Conservation (phyloP, 306 rosid species). For the Arachis stenosperma region DNA sequence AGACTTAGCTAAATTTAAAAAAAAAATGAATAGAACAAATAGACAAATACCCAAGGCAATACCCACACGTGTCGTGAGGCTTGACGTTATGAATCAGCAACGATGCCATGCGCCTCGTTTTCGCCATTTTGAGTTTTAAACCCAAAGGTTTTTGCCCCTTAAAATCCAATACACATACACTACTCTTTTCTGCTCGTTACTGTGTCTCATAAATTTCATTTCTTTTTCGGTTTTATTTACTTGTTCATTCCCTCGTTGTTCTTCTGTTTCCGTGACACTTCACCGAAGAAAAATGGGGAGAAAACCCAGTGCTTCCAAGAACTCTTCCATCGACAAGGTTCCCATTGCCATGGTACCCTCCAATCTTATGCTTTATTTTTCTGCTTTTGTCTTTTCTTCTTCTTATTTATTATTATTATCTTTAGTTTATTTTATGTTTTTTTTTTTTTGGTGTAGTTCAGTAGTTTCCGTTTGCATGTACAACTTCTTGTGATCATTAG, state of each 20-base stretch:
- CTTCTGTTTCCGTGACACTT: not conserved
- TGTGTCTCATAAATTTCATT: not conserved
- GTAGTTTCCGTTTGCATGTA: not conserved
- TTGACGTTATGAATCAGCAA: not conserved
- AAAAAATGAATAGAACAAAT: too few species aligned
- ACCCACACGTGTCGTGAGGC: not conserved
- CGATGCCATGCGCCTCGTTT: not conserved
- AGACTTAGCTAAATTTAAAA: too few species aligned
- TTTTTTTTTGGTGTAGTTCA: not conserved
- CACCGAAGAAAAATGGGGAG: constrained; percentile 42
- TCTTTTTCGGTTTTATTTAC: not conserved
- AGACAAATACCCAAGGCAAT: not conserved
- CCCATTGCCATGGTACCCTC: constrained; percentile 22
- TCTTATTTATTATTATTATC: not conserved
- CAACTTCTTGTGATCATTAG: constrained; percentile 1
- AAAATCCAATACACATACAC: not conserved
- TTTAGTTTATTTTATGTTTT: not conserved
- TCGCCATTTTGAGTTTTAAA: not conserved
- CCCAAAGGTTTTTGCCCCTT: not conserved
- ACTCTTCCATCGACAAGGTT: not conserved
- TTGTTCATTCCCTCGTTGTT: not conserved
- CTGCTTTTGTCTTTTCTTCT: not conserved
- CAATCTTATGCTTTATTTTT: not conserved
- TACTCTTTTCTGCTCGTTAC: not conserved
- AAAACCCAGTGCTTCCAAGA: constrained; percentile 36